A percentile compares a stretch with the other conserved stretches of the same genome.
These are phyloP conservation scores for Cladosporium sp. DNA, from an alignment of 2,329 filamentous ascomycete genomes.

Conservation along the genomic window DNA sequence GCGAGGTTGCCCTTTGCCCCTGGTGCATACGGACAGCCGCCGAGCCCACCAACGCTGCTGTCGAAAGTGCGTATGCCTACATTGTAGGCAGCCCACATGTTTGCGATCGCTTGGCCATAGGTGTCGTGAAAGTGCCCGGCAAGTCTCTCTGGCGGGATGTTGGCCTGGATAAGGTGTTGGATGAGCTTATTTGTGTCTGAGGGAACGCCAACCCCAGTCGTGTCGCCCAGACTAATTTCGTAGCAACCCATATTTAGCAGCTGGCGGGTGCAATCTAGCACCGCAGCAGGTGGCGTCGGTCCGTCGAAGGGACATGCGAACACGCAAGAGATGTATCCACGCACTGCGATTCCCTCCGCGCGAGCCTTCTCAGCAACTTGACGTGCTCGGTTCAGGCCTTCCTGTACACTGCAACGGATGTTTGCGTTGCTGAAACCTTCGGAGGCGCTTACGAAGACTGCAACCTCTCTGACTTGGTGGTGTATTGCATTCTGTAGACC, in stretches of 20 bases:
- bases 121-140: slow-evolving; percentile 39
- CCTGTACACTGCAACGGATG: slow-evolving; percentile 44
- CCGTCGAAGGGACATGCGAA: slow-evolving; percentile 45
- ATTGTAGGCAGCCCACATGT: slow-evolving; percentile 31
- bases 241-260: slow-evolving; percentile 35
- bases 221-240: slow-evolving; percentile 35
- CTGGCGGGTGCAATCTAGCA: slow-evolving; percentile 25
- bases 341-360: slow-evolving; percentile 35
- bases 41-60: slow-evolving; percentile 34
- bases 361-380: slow-evolving; percentile 38
- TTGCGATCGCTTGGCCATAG: slow-evolving; percentile 35
- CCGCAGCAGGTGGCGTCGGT: slow-evolving; percentile 29
- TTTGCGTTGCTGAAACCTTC: slow-evolving; percentile 49
- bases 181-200: slow-evolving; percentile 38
- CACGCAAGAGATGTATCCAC: slow-evolving; percentile 47
- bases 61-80: slow-evolving; percentile 34
- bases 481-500: slow-evolving; percentile 60
- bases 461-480: slow-evolving; percentile 42
- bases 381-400: slow-evolving; percentile 41
- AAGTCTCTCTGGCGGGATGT: slow-evolving; percentile 30
- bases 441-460: slow-evolving; percentile 46
- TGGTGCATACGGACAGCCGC: slow-evolving; percentile 35
- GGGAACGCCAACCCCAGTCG: slow-evolving; percentile 31
- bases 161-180: slow-evolving; percentile 34
- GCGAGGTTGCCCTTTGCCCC: slow-evolving; percentile 36